These are phyloP conservation scores for Sporothrix protearum DNA, from an alignment of 2,329 filamentous ascomycete species.

Conservation along the genomic window DNA sequence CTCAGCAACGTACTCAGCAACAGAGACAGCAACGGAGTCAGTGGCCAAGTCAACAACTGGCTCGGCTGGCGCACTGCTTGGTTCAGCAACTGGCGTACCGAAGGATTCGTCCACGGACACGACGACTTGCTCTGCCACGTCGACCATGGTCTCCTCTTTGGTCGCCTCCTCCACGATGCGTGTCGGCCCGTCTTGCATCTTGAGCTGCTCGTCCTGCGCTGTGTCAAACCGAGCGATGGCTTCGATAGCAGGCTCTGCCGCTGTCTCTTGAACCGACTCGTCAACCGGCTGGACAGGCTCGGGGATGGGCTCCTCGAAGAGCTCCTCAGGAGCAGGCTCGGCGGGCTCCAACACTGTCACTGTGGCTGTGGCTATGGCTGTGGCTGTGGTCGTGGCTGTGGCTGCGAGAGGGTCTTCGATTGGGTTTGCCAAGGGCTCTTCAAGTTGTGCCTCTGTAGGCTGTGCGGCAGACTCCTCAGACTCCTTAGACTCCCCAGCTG, in stretches of 20 bases:
- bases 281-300: not conserved
- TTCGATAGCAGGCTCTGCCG: not conserved
- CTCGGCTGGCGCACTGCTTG: no score
- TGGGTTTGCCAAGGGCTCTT: no score
- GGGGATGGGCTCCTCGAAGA: not conserved
- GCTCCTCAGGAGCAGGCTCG: not conserved
- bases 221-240: not conserved
- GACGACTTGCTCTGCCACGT: not conserved
- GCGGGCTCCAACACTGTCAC: not conserved
- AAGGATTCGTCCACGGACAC: no score
- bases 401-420: no score
- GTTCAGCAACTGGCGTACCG: no score
- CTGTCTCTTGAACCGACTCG: not conserved
- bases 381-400: no score
- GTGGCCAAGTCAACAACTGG: not conserved
- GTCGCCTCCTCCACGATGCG: not conserved
- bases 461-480: not conserved
- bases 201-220: not conserved
- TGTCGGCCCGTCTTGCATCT: not conserved
- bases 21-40: no score
- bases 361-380: no score
- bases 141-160: not conserved
- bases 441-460: no score
- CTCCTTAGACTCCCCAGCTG: no score
- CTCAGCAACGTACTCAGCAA: not conserved